These are phyloP conservation scores for Zancudomyces culisetae DNA, from an alignment of 371 early-diverging fungal genomes.

Conservation along the genomic window DNA sequence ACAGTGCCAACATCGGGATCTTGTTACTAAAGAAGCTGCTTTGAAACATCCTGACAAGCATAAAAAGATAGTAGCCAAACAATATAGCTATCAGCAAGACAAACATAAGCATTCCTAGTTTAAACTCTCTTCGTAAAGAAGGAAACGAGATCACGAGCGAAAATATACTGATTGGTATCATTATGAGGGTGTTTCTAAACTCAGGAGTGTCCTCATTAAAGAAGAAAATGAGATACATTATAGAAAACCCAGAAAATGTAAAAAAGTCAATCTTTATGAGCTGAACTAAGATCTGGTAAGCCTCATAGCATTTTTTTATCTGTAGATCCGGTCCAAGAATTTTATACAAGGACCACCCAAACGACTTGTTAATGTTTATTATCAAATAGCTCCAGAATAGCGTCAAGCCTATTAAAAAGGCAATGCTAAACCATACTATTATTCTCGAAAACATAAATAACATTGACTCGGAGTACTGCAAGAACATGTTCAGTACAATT, in stretches of 20 bases:
- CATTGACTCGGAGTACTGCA: background rate
- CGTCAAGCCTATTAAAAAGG: slow-evolving; percentile 5
- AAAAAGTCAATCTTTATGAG: slow-evolving; percentile 31
- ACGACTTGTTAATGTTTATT: slow-evolving; percentile 25
- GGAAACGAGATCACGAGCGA: background rate
- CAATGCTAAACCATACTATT: too few relatives aligned
- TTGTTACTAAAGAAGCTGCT: background rate
- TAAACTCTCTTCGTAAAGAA: background rate
- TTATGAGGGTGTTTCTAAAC: background rate
- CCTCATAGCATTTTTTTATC: slow-evolving; percentile 29
- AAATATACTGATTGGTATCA: background rate
- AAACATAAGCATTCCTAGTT: background rate
- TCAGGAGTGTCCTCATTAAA: background rate
- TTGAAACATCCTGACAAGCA: background rate
- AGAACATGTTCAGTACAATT: background rate
- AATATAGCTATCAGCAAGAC: background rate
- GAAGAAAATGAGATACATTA: slow-evolving; percentile 29
- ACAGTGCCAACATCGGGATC: background rate
- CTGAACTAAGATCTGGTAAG: slow-evolving; percentile 28
- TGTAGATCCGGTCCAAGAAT: slow-evolving; percentile 30
- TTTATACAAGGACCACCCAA: slow-evolving; percentile 34
- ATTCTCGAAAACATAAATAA: too few relatives aligned
- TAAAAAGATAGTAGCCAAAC: background rate
- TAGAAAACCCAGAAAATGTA: slow-evolving; percentile 25
- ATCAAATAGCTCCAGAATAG: slow-evolving; percentile 9